Evolutionary conservation across 768 basidiomycete species (phyloP).

Genomic region (Exsudoporus frostii): DNA sequence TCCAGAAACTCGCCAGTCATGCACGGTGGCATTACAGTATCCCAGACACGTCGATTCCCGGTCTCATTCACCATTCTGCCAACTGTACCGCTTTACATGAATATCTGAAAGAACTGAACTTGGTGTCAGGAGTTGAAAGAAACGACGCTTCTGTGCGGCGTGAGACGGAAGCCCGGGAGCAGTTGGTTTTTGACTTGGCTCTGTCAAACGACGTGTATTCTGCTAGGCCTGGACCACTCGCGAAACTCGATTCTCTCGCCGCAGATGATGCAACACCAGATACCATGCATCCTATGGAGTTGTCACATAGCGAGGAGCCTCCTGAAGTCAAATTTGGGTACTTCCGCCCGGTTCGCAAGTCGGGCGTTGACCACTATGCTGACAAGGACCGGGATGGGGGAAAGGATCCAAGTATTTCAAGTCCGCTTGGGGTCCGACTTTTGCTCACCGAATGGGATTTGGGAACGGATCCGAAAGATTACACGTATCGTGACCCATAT

Average conservation of each 20-base stretch:
- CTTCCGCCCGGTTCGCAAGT: slow-evolving; percentile 47
- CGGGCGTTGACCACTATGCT: slow-evolving; percentile 25
- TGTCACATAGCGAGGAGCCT: slow-evolving; percentile 54
- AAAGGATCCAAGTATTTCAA: slow-evolving; percentile 24
- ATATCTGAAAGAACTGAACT: slow-evolving; percentile 42
- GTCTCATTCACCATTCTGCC: slow-evolving; percentile 38
- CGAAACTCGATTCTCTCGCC: slow-evolving; percentile 15
- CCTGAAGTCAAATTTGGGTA: slow-evolving; percentile 62
- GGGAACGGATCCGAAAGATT: slow-evolving; percentile 48
- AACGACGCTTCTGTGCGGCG: slow-evolving; percentile 40
- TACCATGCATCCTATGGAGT: slow-evolving; percentile 26
- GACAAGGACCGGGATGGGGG: slow-evolving; percentile 19
- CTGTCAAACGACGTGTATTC: slow-evolving; percentile 60
- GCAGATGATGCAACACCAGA: slow-evolving; percentile 7
- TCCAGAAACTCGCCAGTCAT: slow-evolving; percentile 34
- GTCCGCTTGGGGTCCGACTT: slow-evolving; percentile 55
- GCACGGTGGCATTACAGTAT: slow-evolving; percentile 58
- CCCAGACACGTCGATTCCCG: slow-evolving; percentile 39
- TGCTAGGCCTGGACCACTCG: slow-evolving; percentile 33
- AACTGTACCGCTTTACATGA: slow-evolving; percentile 37
- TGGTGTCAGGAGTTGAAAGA: slow-evolving; percentile 37
- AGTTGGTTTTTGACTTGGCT: slow-evolving; percentile 59
- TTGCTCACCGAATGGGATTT: slow-evolving; percentile 69
- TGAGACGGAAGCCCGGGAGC: slow-evolving; percentile 56
- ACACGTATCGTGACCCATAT: slow-evolving; percentile 57